A percentile compares a stretch with the other conserved stretches of the same genome.
Conservation (phyloP, 1,139 yeast genomes). For the Suhomyces anneliseae region DNA sequence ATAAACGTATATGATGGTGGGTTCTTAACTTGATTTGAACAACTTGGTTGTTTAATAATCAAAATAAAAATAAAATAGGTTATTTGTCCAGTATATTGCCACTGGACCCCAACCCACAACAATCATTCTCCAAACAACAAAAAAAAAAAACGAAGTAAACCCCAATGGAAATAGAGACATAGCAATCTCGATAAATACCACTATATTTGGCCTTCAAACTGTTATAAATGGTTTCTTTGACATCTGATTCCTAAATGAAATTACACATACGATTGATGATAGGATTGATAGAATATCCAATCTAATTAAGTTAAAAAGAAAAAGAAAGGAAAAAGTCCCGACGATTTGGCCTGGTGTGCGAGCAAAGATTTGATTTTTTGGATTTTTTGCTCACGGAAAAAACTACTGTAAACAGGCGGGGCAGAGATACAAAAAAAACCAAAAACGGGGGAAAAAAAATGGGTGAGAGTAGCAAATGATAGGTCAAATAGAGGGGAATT, state of each 20-base stretch:
- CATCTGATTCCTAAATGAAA: not conserved
- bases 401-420: conserved; percentile 8
- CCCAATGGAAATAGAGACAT: too few relatives aligned
- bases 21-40: too few relatives aligned
- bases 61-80: too few relatives aligned
- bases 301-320: conserved; percentile 7
- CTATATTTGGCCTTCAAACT: not conserved
- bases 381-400: conserved; percentile 8
- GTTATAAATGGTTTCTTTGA: not conserved
- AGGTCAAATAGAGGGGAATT: too few relatives aligned
- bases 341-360: conserved; percentile 9
- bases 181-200: too few relatives aligned
- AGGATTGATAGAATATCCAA: conserved; percentile 10
- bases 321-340: conserved; percentile 12
- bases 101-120: not conserved
- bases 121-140: not conserved
- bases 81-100: not conserved
- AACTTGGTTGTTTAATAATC: too few relatives aligned
- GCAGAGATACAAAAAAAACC: conserved; percentile 2
- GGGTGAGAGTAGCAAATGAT: not conserved
- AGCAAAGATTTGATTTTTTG: conserved; percentile 10
- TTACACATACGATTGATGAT: conserved; percentile 11
- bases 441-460: not conserved
- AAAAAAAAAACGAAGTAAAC: too few relatives aligned
- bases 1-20: too few relatives aligned